Percentiles rank a stretch among this genome's conserved stretches.
Evolutionary conservation across 2,329 filamentous ascomycete species (phyloP).

Genomic region (Peltaster fructicola): DNA sequence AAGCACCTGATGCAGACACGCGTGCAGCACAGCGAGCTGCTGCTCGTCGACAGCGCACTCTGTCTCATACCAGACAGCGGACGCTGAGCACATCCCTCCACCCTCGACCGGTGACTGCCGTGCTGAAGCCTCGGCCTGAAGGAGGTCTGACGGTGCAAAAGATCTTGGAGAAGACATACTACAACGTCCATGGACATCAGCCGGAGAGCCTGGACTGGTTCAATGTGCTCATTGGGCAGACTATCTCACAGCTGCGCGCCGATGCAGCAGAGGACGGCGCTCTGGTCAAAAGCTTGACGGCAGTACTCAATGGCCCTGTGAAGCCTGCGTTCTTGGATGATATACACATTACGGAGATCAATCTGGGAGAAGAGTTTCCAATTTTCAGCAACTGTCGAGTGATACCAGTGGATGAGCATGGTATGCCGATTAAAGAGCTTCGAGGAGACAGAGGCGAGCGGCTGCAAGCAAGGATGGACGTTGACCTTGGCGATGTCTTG

Average conservation of each 20-base stretch:
- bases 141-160: constrained; percentile 63
- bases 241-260: constrained; percentile 82
- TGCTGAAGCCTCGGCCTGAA: constrained; percentile 15
- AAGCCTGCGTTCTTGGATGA: constrained; percentile 86
- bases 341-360: constrained; percentile 86
- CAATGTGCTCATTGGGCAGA: constrained; percentile 91
- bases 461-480: constrained; percentile 88
- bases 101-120: constrained; percentile 14
- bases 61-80: constrained; percentile 42
- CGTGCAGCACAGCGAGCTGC: constrained; percentile 60
- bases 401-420: constrained; percentile 75
- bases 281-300: constrained; percentile 69
- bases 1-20: constrained; percentile 67
- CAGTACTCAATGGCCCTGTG: constrained; percentile 64
- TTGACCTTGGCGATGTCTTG: constrained; percentile 89
- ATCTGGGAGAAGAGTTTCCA: constrained; percentile 87
- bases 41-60: constrained; percentile 53
- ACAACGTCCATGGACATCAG: constrained; percentile 88
- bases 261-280: constrained; percentile 86
- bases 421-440: constrained; percentile 31
- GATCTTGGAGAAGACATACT: constrained; percentile 92
- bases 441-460: constrained; percentile 42
- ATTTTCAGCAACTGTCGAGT: constrained; percentile 98
- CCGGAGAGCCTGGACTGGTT: constrained; percentile 97
- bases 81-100: constrained; percentile 18